Percentiles rank a stretch among this genome's conserved stretches.
Conservation (phyloP, 345 rosid species). For the Erysimum cheiranthoides region DNA sequence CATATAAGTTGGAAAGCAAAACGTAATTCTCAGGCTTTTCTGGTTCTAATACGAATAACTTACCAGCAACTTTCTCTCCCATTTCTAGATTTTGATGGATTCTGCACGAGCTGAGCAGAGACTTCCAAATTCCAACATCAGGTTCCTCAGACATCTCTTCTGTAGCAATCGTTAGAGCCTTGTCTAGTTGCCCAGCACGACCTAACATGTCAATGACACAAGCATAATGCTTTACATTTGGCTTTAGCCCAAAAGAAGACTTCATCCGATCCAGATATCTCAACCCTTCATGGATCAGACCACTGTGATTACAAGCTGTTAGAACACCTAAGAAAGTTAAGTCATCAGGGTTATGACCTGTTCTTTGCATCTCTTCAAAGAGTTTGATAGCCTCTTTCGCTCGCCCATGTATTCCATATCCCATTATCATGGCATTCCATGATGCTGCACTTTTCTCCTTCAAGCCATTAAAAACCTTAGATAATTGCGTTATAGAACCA, state of each 20-base stretch:
- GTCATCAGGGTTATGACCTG: conserved; percentile 55
- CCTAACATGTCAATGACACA: conserved; percentile 77
- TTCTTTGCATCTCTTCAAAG: conserved; percentile 63
- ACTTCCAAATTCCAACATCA: conserved; percentile 65
- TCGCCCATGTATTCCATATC: conserved; percentile 66
- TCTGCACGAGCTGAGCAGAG: conserved; percentile 72
- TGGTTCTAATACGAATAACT: conserved; percentile 61
- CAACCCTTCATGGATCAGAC: conserved; percentile 62
- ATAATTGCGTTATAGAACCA: conserved; percentile 56
- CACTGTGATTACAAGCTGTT: conserved; percentile 67
- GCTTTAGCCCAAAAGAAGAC: conserved; percentile 45
- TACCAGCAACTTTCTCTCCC: conserved; percentile 62
- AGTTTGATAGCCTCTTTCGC: conserved; percentile 58
- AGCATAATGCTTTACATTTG: conserved; percentile 71
- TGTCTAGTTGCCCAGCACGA: conserved; percentile 60
- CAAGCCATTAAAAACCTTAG: conserved; percentile 49
- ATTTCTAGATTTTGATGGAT: conserved; percentile 50
- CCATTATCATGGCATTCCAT: conserved; percentile 72
- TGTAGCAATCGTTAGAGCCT: conserved; percentile 53
- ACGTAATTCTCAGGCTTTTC: conserved; percentile 63
- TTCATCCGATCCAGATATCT: conserved; percentile 58
- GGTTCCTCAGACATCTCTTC: conserved; percentile 68
- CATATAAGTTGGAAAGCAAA: conserved; percentile 68
- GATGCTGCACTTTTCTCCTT: conserved; percentile 52
- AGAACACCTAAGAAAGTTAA: conserved; percentile 65